Base-by-base conservation (phyloP, 2,329 filamentous ascomycete genomes). In the Pezicula radicicola region DNA sequence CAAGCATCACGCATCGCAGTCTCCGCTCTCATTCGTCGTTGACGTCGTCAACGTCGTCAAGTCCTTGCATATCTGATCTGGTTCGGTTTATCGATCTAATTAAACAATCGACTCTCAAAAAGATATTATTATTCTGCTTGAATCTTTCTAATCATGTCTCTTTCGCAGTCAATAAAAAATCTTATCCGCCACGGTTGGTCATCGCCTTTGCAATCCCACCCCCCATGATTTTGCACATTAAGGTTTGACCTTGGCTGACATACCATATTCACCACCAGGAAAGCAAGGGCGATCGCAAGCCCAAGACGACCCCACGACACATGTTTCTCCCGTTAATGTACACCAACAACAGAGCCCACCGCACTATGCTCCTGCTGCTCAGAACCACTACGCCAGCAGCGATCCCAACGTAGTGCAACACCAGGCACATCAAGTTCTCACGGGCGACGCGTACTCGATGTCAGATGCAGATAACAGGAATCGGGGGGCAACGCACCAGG, bases 121-220 rank as follows among this genome's bases (percentile, higher is more conserved):
- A 25, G 25, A 25, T 25, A 25, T 25, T 25, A 25, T 25, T 25
- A 25, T 40, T n/a, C 46, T n/a, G 35, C 30, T 21, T 25, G 6
- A 39, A 25, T n/a, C 21, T 19, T 50, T 55, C 50, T 53, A 57
- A 61, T 55, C 41, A 84, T 85, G 81, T 84, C 81, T 65, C 84
- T 82, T 60, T 96, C 97, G 75, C 93, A 97, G 76, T 94, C 94
- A 69, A 83, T 97, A 65, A 97, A 97, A 75, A 97, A 97, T 74
- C 95, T 97, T 74, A 94, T 97, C 74, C 89, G 93, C 61, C 93
- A 97, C 78, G 93, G 82, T 85, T 74, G 51, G 76, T 65, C 36
- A 21, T 30, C 15, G 33, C 27, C 21, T 42, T 16, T 51, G 19
- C 46, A 46, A 41, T 18, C 37, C 27, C 47, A 40, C 21, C 49